Evolutionary conservation across 768 basidiomycete species (phyloP), one percentile per base, ranked within the genome.

Genomic region (Rhizopogon vulgaris): DNA sequence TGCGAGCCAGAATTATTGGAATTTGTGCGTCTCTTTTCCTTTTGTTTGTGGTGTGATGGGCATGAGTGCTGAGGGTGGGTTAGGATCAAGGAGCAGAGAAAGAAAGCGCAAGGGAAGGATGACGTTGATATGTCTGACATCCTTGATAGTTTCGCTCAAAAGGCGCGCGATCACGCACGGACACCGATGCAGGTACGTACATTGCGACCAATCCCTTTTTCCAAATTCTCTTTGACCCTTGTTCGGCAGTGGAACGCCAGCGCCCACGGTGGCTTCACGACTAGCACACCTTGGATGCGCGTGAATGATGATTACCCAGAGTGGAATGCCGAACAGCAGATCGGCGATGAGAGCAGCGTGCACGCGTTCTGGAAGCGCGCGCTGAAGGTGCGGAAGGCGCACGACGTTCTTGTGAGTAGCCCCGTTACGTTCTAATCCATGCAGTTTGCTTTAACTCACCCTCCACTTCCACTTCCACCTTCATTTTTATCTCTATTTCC

Each of bases 251-350:
- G 86, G 85, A 71, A 83, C 54, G 50, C 69, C 8, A 63, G 71
- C 3, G 25, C 65, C 7, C 72, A 87, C 51, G 83, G 76, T 0
- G 86, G 87, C 0, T 88, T 89, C 64, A 82, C 83, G 11, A 71
- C 76, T 0, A 80, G 78, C 2, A 74, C 63, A 2, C 85, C 87
- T 0, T 90, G 85, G 86, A 88, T 88, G 84, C 72, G 83, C 24
- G 78, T 84, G 6, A 83, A 86, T 58, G 83, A 85, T 37, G 84
- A 87, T 58, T 85, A 80, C 60, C 51, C 56, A n/a, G 58, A 65
- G 2, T 85, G 82, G 76, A 88, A 87, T 57, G 83, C 71, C 14
- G 71, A 58, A 1, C 64, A 60, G 11, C 79, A 87, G 64, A 38
- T 71, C 14, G 55, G 59, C 0, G 78, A 86, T 52, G 57, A 67